These are phyloP conservation scores for Rhynchospora pubera DNA, from an alignment of 176 grass and related monocot species.

Conservation along the genomic window DNA sequence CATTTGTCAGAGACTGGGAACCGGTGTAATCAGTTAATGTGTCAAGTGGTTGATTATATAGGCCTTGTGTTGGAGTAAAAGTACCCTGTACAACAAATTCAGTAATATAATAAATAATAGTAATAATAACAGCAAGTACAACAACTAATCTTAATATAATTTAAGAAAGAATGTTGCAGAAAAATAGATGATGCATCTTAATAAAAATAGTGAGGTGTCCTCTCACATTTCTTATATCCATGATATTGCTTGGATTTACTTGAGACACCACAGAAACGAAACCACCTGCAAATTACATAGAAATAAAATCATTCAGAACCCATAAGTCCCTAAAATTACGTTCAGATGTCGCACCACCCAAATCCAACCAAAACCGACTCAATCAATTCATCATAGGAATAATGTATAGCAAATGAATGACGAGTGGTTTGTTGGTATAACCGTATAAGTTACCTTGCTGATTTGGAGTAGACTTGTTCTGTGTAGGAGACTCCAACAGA, in stretches of 20 bases:
- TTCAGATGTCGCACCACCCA: background rate
- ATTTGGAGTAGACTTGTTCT: slow-evolving; percentile 21
- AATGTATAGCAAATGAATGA: background rate
- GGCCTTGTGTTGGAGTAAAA: background rate
- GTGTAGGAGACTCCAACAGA: slow-evolving; percentile 51
- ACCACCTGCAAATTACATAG: background rate
- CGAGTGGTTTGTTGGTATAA: background rate
- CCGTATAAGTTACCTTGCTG: slow-evolving; percentile 16
- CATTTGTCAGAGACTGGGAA: background rate
- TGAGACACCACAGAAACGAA: background rate
- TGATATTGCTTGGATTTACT: background rate
- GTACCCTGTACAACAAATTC: background rate
- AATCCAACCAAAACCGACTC: background rate
- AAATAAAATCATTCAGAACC: background rate
- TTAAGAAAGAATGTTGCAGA: background rate
- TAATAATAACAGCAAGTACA: background rate
- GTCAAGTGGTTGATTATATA: background rate
- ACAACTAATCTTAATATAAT: background rate
- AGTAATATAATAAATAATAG: background rate
- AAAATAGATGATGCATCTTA: background rate
- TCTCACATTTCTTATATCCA: background rate
- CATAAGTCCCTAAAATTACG: background rate
- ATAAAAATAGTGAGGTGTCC: background rate
- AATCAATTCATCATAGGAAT: background rate
- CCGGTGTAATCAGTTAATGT: background rate